Conservation (phyloP, 2,329 filamentous ascomycete species). For the Bipolaris victoriae region DNA sequence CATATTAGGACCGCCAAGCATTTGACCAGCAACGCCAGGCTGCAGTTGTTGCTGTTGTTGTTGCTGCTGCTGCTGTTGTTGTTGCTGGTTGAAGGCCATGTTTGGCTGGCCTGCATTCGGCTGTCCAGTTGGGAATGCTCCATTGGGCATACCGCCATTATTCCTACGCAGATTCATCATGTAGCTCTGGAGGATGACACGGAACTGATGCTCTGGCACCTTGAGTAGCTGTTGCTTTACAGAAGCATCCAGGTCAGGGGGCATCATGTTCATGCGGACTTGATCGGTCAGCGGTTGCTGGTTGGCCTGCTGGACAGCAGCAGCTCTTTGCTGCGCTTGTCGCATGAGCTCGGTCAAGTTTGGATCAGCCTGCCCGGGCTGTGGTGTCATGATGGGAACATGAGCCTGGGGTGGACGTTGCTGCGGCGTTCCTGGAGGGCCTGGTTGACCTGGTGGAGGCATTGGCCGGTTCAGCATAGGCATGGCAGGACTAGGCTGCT, state of each 20-base stretch:
- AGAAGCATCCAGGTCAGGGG: constrained; percentile 34
- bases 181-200: constrained; percentile 35
- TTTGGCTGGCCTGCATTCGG: constrained; percentile 32
- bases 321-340: constrained; percentile 45
- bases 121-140: constrained; percentile 28
- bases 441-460: constrained; percentile 53
- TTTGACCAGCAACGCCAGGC: constrained; percentile 32
- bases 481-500: constrained; percentile 54
- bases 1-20: constrained; percentile 40
- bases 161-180: constrained; percentile 30
- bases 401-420: constrained; percentile 45
- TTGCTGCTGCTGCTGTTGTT: constrained; percentile 27
- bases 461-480: constrained; percentile 56
- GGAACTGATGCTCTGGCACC: constrained; percentile 45
- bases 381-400: constrained; percentile 46
- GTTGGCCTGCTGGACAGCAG: constrained; percentile 31
- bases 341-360: constrained; percentile 41
- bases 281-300: constrained; percentile 40
- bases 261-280: constrained; percentile 42
- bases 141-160: constrained; percentile 32
- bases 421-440: constrained; percentile 42
- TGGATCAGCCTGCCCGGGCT: constrained; percentile 37
- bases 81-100: constrained; percentile 42
- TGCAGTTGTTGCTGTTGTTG: constrained; percentile 31
- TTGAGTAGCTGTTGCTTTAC: constrained; percentile 44